Base-by-base conservation (phyloP, 2,329 filamentous ascomycete genomes). In the Paecilomyces formosus region DNA sequence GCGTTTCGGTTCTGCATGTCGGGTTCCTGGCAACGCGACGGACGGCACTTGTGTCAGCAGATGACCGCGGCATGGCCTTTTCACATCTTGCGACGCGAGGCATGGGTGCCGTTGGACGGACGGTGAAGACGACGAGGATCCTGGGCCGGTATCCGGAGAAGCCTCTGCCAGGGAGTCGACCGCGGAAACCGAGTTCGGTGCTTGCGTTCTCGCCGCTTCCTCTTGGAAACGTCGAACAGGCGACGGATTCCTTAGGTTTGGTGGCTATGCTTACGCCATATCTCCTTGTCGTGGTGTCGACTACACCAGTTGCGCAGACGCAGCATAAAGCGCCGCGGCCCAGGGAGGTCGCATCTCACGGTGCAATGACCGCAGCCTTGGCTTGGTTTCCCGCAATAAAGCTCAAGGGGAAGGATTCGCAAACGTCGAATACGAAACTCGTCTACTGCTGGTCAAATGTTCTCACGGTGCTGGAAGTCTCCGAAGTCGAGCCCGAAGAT, bases 361-460 rank as follows among this genome's bases (percentile, higher is more conserved):
- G 92, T 69, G 87, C 93, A 18, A 87, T 99, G 82, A 97, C 90
- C 55, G 95, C 93, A 2, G 96, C 93, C 66, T 76, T 99, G 55
- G 92, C 94, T 33, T 99, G 94, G 94, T 99, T 99, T 70, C 94
- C 94, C 1, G 92, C 92, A 1, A 94, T 99, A 53, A 94, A 90
- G 69, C 79, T 99, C 51, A 97, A 97, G 73, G 84, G 85, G 15
- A 83, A 85, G 9, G 87, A 91, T 61, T 78, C 84, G 1, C 81
- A 83, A 53, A 85, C 84, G 0, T 86, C 85, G 4, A 88, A 86
- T 66, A 83, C 86, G 7, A 97, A 99, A 73, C 82, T 99, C 18
- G 93, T 90, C 0, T 99, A 99, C 76, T 97, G 92, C 74, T 99
- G 94, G 94, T 97, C 94, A 1, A 97, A 97, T 68, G 86, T 97